Evolutionary conservation across 345 rosid genomes (phyloP), one percentile per base, ranked within the genome.

Genomic region (Mercurialis annua): DNA sequence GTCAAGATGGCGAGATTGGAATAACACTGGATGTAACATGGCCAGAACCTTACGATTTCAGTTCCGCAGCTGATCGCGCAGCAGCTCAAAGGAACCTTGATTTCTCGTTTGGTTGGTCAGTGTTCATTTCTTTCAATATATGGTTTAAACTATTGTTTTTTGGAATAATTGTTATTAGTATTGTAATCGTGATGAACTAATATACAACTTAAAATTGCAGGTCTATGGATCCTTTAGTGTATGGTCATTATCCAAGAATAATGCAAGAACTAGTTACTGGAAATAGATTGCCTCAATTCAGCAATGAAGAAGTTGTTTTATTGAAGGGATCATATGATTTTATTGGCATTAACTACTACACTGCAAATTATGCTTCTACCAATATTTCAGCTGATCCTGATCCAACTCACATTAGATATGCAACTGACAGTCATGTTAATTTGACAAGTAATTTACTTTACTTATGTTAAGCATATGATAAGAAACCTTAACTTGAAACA

Each of bases 251-350:
- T 24, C 69, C 69, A 23, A 2, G 0, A 6, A 15, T 31, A 16
- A 65, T 65, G 69, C 24, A 31, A 52, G 21, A 6, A 15, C n/a
- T 51, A 20, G 60, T 65, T 12, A 38, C 50, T 0, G n/a, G n/a
- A n/a, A 21, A 65, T 1, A 16, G 69, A 52, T 10, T 65, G 18
- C 69, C 69, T 1, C 6, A 52, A 36, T 65, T 65, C 33, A 33
- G 59, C 5, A 15, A 36, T 10, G 33, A 38, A 17, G 23, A 65
- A 52, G 17, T 24, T 6, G 4, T 16, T 15, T 1, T 38, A 16
- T 6, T 65, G 17, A 65, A 52, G 10, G 69, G 69, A 9, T 65
- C 69, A 0, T 65, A 14, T 17, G 69, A 52, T 40, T 65, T 65
- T 20, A 52, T 65, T 65, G 69, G 69, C 6, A 14, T 65, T 26